Conservation (phyloP, 2,329 filamentous ascomycete species). For the Aspergillus fijiensis region DNA sequence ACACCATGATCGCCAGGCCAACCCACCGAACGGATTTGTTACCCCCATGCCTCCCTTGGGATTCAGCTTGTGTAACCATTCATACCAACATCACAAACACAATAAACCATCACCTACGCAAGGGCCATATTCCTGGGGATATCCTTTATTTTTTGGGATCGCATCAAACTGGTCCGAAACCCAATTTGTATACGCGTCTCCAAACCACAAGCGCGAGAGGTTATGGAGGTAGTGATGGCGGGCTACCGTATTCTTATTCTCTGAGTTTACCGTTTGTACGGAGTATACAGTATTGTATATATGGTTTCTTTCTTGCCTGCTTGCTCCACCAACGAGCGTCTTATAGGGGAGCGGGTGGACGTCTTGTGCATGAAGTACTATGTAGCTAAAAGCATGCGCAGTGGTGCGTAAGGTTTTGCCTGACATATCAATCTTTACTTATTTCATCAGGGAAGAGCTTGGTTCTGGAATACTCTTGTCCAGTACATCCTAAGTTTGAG, state of each 20-base stretch:
- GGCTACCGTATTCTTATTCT: not conserved
- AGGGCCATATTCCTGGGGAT: not conserved
- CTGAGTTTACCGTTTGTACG: too few species aligned
- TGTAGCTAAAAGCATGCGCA: not conserved
- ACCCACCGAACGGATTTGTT: not conserved
- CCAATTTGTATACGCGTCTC: too few species aligned
- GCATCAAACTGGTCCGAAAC: too few species aligned
- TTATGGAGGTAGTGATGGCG: not conserved
- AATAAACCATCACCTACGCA: not conserved
- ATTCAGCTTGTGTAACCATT: not conserved
- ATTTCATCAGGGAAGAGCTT: not conserved
- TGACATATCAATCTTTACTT: not conserved
- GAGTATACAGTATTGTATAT: too few species aligned
- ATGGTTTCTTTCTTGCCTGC: not conserved
- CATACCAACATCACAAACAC: not conserved
- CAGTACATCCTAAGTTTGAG: too few species aligned
- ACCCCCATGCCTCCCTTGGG: not conserved
- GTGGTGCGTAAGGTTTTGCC: not conserved
- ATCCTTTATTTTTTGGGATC: too few species aligned
- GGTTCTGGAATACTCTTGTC: too few species aligned
- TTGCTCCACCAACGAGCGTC: not conserved
- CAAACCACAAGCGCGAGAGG: too few species aligned
- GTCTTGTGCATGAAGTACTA: not conserved
- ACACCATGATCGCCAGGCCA: too few species aligned
- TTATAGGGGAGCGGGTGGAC: not conserved